A percentile compares a stretch with the other conserved stretches of the same genome.
Evolutionary conservation across 306 rosid genomes (phyloP).

Genomic region (Nissolia schottii): DNA sequence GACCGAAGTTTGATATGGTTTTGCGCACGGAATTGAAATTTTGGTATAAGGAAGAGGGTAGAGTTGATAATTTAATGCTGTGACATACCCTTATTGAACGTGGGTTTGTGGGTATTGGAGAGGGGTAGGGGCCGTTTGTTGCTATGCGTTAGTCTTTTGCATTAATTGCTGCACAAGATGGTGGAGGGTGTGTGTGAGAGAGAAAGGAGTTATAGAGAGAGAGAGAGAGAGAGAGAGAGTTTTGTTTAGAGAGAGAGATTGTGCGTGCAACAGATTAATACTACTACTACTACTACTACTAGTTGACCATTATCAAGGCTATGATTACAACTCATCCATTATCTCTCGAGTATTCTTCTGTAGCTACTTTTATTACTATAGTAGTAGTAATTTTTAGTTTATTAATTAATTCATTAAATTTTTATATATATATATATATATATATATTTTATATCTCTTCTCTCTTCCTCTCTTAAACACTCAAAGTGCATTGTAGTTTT

Average conservation of each 20-base stretch:
- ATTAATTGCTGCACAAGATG: conserved; percentile 30
- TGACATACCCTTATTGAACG: conserved; percentile 22
- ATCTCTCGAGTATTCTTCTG: conserved; percentile 8
- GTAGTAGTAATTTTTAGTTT: background rate
- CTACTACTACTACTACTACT: too few relatives aligned
- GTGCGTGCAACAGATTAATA: background rate
- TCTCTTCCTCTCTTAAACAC: background rate
- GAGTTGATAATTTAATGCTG: conserved; percentile 21
- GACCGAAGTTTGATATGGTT: background rate
- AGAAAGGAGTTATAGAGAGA: background rate
- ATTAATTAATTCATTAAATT: background rate
- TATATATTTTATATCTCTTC: background rate
- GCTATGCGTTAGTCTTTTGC: conserved; percentile 2
- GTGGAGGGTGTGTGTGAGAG: background rate
- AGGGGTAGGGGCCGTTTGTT: conserved; percentile 23
- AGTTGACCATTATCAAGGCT: conserved; percentile 31
- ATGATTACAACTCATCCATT: conserved; percentile 38
- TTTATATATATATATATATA: background rate
- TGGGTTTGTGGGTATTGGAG: conserved; percentile 8
- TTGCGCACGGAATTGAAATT: conserved; percentile 32
- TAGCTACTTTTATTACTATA: conserved; percentile 13
- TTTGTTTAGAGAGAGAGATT: background rate
- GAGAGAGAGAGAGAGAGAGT: background rate
- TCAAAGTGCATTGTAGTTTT: background rate
- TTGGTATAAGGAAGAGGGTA: background rate